These are phyloP conservation scores for Tolypocladium inflatum DNA, from an alignment of 2,329 filamentous ascomycete species.

Conservation along the genomic window DNA sequence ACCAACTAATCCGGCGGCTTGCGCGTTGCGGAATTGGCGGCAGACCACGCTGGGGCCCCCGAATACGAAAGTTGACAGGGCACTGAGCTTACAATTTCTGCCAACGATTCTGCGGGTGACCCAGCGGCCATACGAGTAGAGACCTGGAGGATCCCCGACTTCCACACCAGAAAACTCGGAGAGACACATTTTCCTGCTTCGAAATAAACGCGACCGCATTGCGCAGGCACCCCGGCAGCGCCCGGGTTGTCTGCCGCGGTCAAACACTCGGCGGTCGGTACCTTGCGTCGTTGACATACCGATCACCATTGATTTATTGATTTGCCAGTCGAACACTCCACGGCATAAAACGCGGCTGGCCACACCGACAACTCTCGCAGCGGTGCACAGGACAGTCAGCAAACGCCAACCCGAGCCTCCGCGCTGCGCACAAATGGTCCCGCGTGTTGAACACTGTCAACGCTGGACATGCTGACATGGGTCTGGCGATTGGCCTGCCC, in stretches of 20 bases:
- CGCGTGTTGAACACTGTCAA: not conserved
- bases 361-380: not conserved
- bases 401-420: not conserved
- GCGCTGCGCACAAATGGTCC: not conserved
- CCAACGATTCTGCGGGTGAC: not conserved
- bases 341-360: no score
- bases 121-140: not conserved
- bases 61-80: not conserved
- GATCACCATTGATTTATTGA: no score
- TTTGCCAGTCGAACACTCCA: not conserved
- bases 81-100: not conserved
- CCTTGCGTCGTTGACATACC: not conserved
- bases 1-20: not conserved
- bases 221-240: not conserved
- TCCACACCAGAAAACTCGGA: not conserved
- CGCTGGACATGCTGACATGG: not conserved
- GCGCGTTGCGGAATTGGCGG: not conserved
- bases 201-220: not conserved
- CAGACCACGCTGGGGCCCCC: not conserved
- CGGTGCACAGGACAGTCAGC: not conserved
- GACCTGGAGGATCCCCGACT: not conserved
- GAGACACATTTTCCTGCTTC: not conserved
- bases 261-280: not conserved
- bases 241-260: not conserved
- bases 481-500: slow-evolving; percentile 11